Conservation (phyloP, 2,329 filamentous ascomycete genomes). For the Tolypocladium endophyticum region DNA sequence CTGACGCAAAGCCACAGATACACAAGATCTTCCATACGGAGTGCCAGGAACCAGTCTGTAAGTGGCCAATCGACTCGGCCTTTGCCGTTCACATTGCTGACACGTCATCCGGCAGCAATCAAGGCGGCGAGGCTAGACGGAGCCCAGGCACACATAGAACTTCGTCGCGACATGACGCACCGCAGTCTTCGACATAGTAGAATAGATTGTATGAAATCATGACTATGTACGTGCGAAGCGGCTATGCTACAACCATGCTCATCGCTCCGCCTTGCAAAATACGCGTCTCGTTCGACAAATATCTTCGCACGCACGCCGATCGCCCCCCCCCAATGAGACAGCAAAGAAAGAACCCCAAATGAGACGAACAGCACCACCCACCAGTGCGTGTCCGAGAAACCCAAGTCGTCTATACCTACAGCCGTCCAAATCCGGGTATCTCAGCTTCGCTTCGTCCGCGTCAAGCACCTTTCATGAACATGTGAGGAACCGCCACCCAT, state of each 20-base stretch:
- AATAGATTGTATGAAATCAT: background rate
- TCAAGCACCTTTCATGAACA: background rate
- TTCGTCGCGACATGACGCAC: background rate
- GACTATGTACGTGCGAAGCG: background rate
- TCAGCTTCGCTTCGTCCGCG: conserved; percentile 11
- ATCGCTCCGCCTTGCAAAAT: background rate
- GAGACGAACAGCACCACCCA: conserved; percentile 6
- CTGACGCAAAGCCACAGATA: conserved; percentile 16
- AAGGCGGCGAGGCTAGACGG: background rate
- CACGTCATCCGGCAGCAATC: background rate
- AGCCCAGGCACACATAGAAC: background rate
- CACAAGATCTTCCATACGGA: conserved; percentile 29
- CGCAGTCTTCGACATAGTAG: background rate
- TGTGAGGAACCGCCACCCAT: background rate
- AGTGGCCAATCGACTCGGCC: background rate
- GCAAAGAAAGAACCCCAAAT: conserved; percentile 5
- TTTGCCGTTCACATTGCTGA: background rate
- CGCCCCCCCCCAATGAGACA: background rate
- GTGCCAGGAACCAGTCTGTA: conserved; percentile 24
- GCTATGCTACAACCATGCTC: background rate
- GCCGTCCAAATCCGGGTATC: conserved; percentile 19
- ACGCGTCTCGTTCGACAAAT: background rate
- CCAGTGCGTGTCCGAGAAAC: conserved; percentile 12
- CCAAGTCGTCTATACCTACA: conserved; percentile 24
- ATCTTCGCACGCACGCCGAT: background rate